A percentile compares a stretch with the other conserved stretches of the same genome.
Evolutionary conservation across 2,329 filamentous ascomycete species (phyloP).

Genomic region (Microdochium nivale): DNA sequence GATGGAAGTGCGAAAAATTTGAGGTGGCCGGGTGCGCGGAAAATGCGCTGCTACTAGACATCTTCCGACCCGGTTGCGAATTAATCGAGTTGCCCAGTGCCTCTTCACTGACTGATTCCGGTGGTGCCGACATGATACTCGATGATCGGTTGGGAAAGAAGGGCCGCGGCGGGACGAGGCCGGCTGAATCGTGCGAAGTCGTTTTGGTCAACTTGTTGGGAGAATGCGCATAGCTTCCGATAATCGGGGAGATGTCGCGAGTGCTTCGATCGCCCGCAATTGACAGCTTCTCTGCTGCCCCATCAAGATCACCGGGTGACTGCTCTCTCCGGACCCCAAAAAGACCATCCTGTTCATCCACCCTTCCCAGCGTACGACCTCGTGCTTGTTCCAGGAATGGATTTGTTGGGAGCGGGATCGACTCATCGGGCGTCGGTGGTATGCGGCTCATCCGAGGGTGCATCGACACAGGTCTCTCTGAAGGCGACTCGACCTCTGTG

Average conservation of each 20-base stretch:
- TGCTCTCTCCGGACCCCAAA: constrained; percentile 50
- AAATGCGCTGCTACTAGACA: constrained; percentile 59
- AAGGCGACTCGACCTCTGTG: constrained; percentile 46
- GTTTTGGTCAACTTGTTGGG: constrained; percentile 34
- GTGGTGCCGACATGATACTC: constrained; percentile 54
- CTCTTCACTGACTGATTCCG: constrained; percentile 65
- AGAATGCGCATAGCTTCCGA: constrained; percentile 26
- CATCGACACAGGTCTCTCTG: constrained; percentile 60
- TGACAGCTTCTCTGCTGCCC: constrained; percentile 13
- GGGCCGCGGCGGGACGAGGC: constrained; percentile 41
- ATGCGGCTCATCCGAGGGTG: constrained; percentile 65
- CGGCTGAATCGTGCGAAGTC: constrained; percentile 39
- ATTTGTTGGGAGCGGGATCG: constrained; percentile 35
- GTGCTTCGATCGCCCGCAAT: constrained; percentile 22
- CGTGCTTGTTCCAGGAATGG: constrained; percentile 29
- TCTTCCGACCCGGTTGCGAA: constrained; percentile 65
- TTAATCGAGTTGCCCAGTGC: constrained; percentile 44
- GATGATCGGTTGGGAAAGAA: constrained; percentile 44
- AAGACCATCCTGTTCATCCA: constrained; percentile 28
- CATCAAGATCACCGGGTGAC: constrained; percentile 46
- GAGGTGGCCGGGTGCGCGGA: constrained; percentile 39
- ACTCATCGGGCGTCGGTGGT: constrained; percentile 39
- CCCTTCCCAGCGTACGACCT: constrained; percentile 28
- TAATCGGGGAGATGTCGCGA: constrained; percentile 25
- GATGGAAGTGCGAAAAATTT: constrained; percentile 53